phyloP scores from a whole-genome alignment of 306 rosid species.

The Calophaca sinica region DNA sequence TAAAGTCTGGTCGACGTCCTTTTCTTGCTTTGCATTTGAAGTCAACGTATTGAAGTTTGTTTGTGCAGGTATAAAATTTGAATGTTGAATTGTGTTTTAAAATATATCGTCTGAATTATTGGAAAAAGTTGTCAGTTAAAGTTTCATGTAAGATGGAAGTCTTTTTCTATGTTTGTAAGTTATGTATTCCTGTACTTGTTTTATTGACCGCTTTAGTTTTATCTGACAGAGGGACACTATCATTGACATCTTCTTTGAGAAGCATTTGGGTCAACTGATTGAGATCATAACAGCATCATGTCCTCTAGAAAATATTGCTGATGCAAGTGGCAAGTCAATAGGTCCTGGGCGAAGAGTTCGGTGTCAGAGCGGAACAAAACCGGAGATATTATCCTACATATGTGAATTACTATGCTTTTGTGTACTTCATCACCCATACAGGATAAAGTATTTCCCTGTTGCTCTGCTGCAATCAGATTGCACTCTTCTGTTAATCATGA shows the following conservation, averaged over 20 bases:
- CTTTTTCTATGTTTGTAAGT: constrained; percentile 40
- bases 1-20: constrained; percentile 38
- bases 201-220: constrained; percentile 45
- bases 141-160: constrained; percentile 53
- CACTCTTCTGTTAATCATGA: constrained; percentile 27
- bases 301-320: constrained; percentile 63
- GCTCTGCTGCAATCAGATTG: constrained; percentile 42
- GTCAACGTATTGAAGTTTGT: constrained; percentile 49
- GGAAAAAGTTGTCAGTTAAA: constrained; percentile 64
- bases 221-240: constrained; percentile 82
- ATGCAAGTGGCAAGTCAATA: constrained; percentile 49
- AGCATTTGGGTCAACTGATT: constrained; percentile 81
- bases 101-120: constrained; percentile 66
- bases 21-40: constrained; percentile 45
- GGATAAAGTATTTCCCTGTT: constrained; percentile 79
- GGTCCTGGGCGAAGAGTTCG: constrained; percentile 55
- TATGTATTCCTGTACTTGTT: constrained; percentile 37
- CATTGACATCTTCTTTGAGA: constrained; percentile 89
- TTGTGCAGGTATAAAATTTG: constrained; percentile 60
- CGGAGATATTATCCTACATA: constrained; percentile 88
- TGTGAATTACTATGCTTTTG: constrained; percentile 97
- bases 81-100: constrained; percentile 62
- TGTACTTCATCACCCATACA: constrained; percentile 92
- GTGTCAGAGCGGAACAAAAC: constrained; percentile 64
- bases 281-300: constrained; percentile 81